Conservation (phyloP, 495 filamentous ascomycete genomes). For the Neurospora africana region DNA sequence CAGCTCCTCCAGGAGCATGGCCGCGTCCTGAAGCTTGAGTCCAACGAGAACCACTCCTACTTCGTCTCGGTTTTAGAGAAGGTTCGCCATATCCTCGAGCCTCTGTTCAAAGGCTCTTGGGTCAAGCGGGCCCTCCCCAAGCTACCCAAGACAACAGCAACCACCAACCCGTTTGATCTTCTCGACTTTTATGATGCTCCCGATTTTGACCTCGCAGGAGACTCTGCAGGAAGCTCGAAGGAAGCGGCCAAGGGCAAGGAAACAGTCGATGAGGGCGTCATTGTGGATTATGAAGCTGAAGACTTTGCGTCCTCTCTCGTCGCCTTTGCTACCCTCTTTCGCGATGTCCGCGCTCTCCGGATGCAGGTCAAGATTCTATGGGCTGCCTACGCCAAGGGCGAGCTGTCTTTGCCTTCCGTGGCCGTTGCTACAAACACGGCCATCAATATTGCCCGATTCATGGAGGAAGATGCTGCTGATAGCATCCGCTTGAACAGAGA, state of each 20-base stretch:
- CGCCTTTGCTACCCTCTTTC: background rate
- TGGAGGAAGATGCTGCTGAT: slow-evolving; percentile 1
- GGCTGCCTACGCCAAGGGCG: background rate
- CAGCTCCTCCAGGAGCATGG: background rate
- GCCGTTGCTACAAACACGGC: slow-evolving; percentile 3
- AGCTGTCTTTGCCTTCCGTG: slow-evolving; percentile 1
- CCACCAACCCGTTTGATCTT: background rate
- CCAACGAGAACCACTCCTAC: background rate
- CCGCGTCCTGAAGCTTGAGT: background rate
- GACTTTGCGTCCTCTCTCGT: background rate
- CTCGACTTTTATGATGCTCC: background rate
- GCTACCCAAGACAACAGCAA: background rate
- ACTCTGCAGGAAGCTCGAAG: background rate
- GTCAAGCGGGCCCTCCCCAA: background rate
- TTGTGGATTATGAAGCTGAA: slow-evolving; percentile 1
- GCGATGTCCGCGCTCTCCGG: background rate
- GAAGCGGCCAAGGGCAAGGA: background rate
- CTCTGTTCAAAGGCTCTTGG: background rate
- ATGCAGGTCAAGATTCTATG: slow-evolving; percentile 1
- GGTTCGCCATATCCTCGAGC: background rate
- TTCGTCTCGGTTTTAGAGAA: background rate
- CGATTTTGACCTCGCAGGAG: background rate
- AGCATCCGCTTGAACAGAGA: background rate
- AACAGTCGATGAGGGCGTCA: background rate
- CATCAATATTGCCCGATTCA: slow-evolving; percentile 1